Evolutionary conservation across 257 asterid genomes (phyloP).

Genomic region (Thymus quinquecostatus): DNA sequence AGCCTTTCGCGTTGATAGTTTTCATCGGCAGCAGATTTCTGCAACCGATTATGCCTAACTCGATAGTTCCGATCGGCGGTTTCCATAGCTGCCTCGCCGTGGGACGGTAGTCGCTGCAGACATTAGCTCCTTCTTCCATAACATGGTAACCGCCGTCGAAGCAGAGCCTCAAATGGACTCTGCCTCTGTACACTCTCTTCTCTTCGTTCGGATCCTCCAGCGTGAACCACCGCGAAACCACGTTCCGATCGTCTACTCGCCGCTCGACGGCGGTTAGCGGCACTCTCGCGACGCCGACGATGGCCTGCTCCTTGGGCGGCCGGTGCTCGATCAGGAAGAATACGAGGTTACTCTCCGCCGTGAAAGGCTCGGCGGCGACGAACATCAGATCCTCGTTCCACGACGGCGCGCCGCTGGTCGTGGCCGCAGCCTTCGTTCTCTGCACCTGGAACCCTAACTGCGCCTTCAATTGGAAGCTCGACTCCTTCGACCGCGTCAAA

Average conservation of each 20-base stretch:
- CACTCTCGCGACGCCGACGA: conserved; percentile 57
- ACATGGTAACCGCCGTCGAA: conserved; percentile 96
- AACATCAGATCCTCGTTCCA: conserved; percentile 83
- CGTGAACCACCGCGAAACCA: conserved; percentile 80
- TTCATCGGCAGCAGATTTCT: conserved; percentile 75
- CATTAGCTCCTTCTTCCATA: conserved; percentile 79
- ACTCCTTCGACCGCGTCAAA: conserved; percentile 39
- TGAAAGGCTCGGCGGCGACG: conserved; percentile 84
- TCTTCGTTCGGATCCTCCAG: conserved; percentile 65
- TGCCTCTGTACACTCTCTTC: conserved; percentile 61
- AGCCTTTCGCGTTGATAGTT: conserved; percentile 66
- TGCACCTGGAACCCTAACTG: conserved; percentile 76
- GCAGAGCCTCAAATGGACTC: conserved; percentile 72
- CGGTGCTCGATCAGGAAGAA: conserved; percentile 58
- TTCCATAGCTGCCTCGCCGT: conserved; percentile 93
- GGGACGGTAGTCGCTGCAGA: conserved; percentile 87
- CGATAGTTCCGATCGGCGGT: conserved; percentile 65
- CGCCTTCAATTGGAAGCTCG: conserved; percentile 58
- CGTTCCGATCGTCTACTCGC: conserved; percentile 78
- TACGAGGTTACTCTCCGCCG: conserved; percentile 52
- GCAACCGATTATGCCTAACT: conserved; percentile 80
- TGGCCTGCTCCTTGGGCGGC: conserved; percentile 49
- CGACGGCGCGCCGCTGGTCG: conserved; percentile 59
- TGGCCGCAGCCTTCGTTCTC: conserved; percentile 51
- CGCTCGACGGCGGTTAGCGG: conserved; percentile 71